Base-by-base conservation (phyloP, 305 asterid genomes). In the Nicotiana rustica region DNA sequence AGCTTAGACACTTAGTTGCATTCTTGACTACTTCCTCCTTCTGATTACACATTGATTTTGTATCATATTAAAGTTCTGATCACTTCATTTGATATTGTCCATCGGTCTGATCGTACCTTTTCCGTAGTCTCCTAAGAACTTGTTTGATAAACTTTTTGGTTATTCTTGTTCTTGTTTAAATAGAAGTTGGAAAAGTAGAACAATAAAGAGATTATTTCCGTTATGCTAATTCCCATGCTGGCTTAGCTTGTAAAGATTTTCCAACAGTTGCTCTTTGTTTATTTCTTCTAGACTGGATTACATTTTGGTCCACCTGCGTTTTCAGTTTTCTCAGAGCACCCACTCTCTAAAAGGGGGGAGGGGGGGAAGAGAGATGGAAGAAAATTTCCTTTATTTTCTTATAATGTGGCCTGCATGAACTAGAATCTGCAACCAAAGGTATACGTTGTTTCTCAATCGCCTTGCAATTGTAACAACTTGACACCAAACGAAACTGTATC, bases 161-260 rank as follows among this genome's bases (percentile, higher is more conserved):
- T 29, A 25, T 75, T 25, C 33, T 75, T 49, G 38, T 75, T 25
- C 33, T 75, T 25, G 38, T 75, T 49, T 6, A 75, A 35, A 75
- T 71, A 71, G 10, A 75, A 75, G 25, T 8, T 75, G 78, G 36
- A 25, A 25, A 75, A 49, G 38, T 6, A 71, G 79, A 73, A 49
- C 5, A 49, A 25, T 49, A 49, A 49, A 52, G n/a, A 49, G 21
- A 29, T 14, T 14, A 73, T 73, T 57, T 13, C 35, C 25, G 79
- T 49, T 21, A 3, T 49, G 64, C 44, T 75, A 25, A 75, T 75
- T 52, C 44, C 59, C 44, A 25, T 15, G 25, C 29, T 3, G 10
- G 61, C 80, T 49, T 75, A 75, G 80, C 47, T 71, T 21, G 41
- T 71, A 29, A 73, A 13, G 64, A 62, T 49, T 73, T 73, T 73